Evolutionary conservation across 2,329 filamentous ascomycete genomes (phyloP), one percentile per base, ranked within the genome.

Genomic region (Geosmithia morbida): DNA sequence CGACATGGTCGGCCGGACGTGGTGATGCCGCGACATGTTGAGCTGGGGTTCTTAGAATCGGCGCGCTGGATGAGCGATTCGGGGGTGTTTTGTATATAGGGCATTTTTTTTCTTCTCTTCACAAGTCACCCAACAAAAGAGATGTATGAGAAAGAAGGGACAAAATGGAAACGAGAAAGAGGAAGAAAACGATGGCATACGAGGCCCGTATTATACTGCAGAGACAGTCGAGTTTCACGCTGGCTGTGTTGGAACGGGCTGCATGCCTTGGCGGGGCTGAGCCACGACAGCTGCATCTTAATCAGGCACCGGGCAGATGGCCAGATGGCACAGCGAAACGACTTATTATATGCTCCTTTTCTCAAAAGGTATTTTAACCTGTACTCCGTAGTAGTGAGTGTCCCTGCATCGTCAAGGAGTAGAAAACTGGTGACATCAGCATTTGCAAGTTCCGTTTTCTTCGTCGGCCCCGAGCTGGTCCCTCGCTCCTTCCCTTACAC

Each of bases 11-110:
- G 75, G n/a, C 92, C 92, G 54, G 73, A 79, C 26, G 79, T 74
- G 3, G 88, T 96, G 52, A 97, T 78, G 49, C 92, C 92, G 66
- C 83, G 81, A 66, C 92, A 98, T 61, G 89, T 96, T 13, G 81
- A 83, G 1, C 77, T 72, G 2, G 88, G 83, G 54, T 94, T 83
- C 61, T 85, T 87, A 46, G 87, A 94, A 70, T 96, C 89, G 57
- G 81, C 80, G 49, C 89, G 83, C 49, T 74, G 75, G 49, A 96
- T 70, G 26, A 83, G 68, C 18, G 85, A 83, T 68, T 96, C 89
- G 53, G 90, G 89, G 0, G 87, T 94, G 59, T 67, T 68, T 52
- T 63, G 57, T 49, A 67, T 60, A 51, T 66, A 67, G 49, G 65
- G 64, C 66, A 68, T 68, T 7, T 43, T n/a, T 14, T 40, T 17